Base-by-base conservation (phyloP, 192 early-diverging fungal genomes). In the Coemansia sp. region DNA sequence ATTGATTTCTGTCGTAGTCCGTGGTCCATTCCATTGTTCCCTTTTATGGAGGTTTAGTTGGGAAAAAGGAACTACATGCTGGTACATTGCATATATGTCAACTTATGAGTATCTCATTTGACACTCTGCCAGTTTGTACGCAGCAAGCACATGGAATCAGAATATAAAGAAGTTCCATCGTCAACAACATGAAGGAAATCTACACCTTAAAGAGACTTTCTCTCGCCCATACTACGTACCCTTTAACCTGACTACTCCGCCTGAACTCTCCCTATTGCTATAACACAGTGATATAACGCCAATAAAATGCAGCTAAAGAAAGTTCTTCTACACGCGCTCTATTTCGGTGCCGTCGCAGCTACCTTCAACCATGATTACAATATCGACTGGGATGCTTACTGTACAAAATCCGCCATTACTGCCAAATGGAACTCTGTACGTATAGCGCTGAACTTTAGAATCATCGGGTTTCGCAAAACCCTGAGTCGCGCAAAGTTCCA, bases 261-360 rank as follows among this genome's bases (percentile, higher is more conserved):
- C 18, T 16, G 1, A 26, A 47, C 6, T 6, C 33, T 35, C 10
- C 10, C 10, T 35, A 9, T 35, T 35, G 33, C 33, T 35, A 35
- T 10, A 35, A 35, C 33, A 6, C 33, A 49, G 9, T 52, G 8
- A 13, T 37, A 37, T 37, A 52, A 12, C 47, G 15, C 13, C 6
- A 15, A 28, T 30, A 38, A 18, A 48, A 61, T 63, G 61, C 42
- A 63, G 16, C 31, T 56, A 40, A 63, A 63, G 53, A 63, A 33
- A 19, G 6, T 49, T 23, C 30, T 50, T 19, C 15, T 56, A 13
- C 61, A 55, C 7, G 47, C 54, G 28, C 15, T 56, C 23, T 12
- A 51, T 13, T 11, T 63, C 21, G 61, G 61, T 3, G 56, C 46
- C 12, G 39, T 43, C 26, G 61, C 53, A 18, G 53, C 61, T 37